Base-by-base conservation (phyloP, 2,329 filamentous ascomycete genomes). In the Laburnicola sp. region DNA sequence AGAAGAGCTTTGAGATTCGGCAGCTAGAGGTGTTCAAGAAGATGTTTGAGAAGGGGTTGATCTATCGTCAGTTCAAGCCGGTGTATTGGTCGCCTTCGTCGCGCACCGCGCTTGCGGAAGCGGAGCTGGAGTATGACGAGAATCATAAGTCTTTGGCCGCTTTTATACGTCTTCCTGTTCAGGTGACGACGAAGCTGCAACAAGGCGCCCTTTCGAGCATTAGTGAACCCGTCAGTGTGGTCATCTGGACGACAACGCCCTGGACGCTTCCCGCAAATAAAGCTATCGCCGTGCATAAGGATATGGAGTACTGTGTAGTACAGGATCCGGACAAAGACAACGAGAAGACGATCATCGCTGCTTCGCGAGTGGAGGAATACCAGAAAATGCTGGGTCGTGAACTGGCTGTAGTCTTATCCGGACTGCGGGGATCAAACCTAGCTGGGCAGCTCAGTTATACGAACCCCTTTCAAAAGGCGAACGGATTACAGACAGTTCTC, bases 231-330 rank as follows among this genome's bases (percentile, higher is more conserved):
- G 26, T 97, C 8, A 87, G 82, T 69, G 90, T 88, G n/a, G 81
- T 94, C n/a, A 89, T 97, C 45, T 99, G 94, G 94, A 99, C 94
- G 2, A 99, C 94, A 0, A 99, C 94, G 0, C 94, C 94, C 0
- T 99, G 94, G 94, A 99, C 94, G 0, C 78, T 99, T 4, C 93
- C 94, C 0, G 92, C 93, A 2, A 99, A 99, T 70, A 85, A 85
- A 67, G 92, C 90, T 0, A 91, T 99, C 69, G 92, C 91, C 2
- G 81, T 97, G 31, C 85, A 91, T 62, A 77, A 82, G 5, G 84
- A 89, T 34, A 75, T 97, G 54, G 77, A 84, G 37, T 99, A 97
- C 69, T 79, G 80, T 3, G 73, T 96, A 21, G 76, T 95, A 32
- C 76, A 80, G 23, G 64, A 72, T 27, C 38, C 57, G 4, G 53